Evolutionary conservation across 495 filamentous ascomycete genomes (phyloP).

Genomic region (Amniculicola lignicola): DNA sequence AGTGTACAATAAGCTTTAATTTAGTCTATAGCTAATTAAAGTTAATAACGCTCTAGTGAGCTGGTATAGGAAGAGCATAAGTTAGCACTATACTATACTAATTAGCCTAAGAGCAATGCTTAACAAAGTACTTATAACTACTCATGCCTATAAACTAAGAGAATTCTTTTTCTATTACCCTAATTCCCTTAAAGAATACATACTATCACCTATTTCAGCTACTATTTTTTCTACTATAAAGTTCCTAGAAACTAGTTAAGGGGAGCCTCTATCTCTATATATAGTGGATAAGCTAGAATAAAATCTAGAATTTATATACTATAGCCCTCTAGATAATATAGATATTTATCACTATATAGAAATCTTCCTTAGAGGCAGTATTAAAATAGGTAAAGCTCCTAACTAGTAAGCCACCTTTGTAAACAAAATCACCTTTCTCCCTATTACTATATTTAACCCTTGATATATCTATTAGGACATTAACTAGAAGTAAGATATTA

Average conservation of each 20-base stretch:
- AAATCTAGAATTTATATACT: constrained; percentile 13
- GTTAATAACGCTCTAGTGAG: constrained; percentile 15
- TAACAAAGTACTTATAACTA: constrained; percentile 17
- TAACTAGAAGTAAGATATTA: constrained; percentile 10
- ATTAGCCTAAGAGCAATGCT: constrained; percentile 13
- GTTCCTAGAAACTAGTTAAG: constrained; percentile 18
- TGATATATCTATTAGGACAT: background rate
- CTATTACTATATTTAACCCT: constrained; percentile 8
- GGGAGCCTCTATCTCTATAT: constrained; percentile 17
- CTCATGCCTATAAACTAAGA: constrained; percentile 14
- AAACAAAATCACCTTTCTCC: constrained; percentile 6
- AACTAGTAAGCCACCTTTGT: constrained; percentile 3
- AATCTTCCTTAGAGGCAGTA: constrained; percentile 12
- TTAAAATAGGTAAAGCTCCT: constrained; percentile 8
- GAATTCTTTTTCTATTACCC: constrained; percentile 17
- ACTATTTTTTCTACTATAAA: constrained; percentile 19
- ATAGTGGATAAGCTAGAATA: constrained; percentile 11
- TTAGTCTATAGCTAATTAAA: constrained; percentile 14
- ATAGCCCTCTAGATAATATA: constrained; percentile 10
- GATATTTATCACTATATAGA: constrained; percentile 4
- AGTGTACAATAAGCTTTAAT: constrained; percentile 14
- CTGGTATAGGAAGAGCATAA: constrained; percentile 11
- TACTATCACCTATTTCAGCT: constrained; percentile 7
- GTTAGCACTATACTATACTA: constrained; percentile 10
- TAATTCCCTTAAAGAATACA: constrained; percentile 16